Evolutionary conservation across 805 yeast species (phyloP).

Genomic region (Cyberlindnera petersonii): DNA sequence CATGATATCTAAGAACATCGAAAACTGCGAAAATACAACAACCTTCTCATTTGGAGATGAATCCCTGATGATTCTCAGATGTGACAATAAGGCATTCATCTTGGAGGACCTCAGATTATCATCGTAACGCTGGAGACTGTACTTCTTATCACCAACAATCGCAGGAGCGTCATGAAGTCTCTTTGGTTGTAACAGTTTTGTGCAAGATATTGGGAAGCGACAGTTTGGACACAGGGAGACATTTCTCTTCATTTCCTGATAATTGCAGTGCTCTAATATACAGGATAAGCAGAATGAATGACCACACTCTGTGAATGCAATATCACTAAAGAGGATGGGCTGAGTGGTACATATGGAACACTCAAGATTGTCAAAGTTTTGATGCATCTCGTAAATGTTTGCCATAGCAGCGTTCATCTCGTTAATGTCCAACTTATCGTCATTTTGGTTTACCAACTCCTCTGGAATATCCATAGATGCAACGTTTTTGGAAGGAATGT

Average conservation of each 20-base stretch:
- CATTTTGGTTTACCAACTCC: conserved; percentile 13
- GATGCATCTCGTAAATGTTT: conserved; percentile 32
- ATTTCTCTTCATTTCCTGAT: conserved; percentile 47
- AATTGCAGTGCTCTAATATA: conserved; percentile 67
- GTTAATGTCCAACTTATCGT: conserved; percentile 11
- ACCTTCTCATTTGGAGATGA: conserved; percentile 65
- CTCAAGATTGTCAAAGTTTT: conserved; percentile 47
- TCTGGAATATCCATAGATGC: conserved; percentile 17
- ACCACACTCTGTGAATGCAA: conserved; percentile 70
- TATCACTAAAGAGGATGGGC: conserved; percentile 50
- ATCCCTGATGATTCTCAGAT: conserved; percentile 49
- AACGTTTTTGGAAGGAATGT: conserved; percentile 26
- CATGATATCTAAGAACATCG: conserved; percentile 73
- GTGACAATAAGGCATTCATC: conserved; percentile 60
- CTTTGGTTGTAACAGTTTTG: conserved; percentile 35
- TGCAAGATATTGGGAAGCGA: conserved; percentile 50
- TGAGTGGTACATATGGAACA: conserved; percentile 82
- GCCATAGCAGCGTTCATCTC: conserved; percentile 15
- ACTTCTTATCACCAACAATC: conserved; percentile 25
- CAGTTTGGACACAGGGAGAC: conserved; percentile 73
- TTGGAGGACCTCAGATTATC: conserved; percentile 57
- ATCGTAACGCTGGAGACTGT: conserved; percentile 21
- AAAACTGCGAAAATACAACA: conserved; percentile 89
- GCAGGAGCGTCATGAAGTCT: conserved; percentile 13
- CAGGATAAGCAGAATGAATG: conserved; percentile 78